Conservation (phyloP, 176 grass and related monocot species). For the Themeda triandra region DNA sequence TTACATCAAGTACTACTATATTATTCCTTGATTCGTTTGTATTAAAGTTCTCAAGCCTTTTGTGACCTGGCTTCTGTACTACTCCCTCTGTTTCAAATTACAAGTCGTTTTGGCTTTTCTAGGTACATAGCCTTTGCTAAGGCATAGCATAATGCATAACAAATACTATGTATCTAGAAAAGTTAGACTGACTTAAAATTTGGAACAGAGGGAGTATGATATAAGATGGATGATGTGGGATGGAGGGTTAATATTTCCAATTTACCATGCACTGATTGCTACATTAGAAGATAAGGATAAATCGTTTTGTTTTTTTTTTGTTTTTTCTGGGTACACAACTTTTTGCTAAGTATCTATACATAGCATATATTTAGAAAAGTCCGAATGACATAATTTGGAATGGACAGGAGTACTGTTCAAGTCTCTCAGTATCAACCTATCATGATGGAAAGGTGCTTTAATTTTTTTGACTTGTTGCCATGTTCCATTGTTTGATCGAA, state of each 20-base stretch:
- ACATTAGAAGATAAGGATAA: background rate
- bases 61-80: background rate
- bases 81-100: too few species aligned
- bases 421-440: too few species aligned
- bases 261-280: background rate
- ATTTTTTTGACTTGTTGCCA: background rate
- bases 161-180: too few species aligned
- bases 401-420: too few species aligned
- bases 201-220: background rate
- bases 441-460: background rate
- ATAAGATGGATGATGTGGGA: background rate
- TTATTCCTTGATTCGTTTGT: conserved; percentile 12
- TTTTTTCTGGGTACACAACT: background rate
- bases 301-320: too few species aligned
- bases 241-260: background rate
- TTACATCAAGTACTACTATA: background rate
- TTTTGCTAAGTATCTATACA: background rate
- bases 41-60: background rate
- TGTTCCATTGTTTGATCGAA: background rate
- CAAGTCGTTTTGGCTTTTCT: too few species aligned
- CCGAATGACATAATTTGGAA: background rate
- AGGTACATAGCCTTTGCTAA: too few species aligned
- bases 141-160: too few species aligned
- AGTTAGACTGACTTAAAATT: too few species aligned
- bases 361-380: background rate